Conservation (phyloP, 257 asterid species). For the Leptodermis oblonga region DNA sequence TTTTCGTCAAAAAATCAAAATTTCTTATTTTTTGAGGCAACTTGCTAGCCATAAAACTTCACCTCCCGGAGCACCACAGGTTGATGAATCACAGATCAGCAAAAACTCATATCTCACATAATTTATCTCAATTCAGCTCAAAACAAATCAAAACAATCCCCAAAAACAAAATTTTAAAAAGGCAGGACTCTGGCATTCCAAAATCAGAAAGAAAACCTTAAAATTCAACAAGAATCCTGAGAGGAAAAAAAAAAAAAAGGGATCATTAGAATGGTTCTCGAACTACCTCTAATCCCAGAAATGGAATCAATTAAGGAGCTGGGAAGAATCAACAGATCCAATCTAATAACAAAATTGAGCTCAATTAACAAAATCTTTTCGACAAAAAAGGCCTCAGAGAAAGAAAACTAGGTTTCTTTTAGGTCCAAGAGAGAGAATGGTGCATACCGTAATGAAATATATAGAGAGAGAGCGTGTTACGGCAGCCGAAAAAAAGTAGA, state of each 20-base stretch:
- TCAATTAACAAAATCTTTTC: slow-evolving; percentile 4
- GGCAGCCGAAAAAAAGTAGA: slow-evolving; percentile 30
- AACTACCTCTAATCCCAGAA: slow-evolving; percentile 7
- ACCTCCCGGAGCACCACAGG: slow-evolving; percentile 15
- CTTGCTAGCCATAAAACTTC: no score
- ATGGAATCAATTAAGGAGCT: slow-evolving; percentile 1
- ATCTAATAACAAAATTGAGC: slow-evolving; percentile 17
- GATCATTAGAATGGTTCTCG: not conserved
- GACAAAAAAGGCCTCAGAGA: slow-evolving; percentile 9
- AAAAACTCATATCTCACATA: not conserved
- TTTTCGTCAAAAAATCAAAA: no score
- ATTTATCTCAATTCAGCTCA: not conserved
- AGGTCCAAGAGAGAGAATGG: not conserved
- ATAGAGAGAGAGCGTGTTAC: slow-evolving; percentile 57
- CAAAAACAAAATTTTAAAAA: not conserved
- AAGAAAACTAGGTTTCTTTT: slow-evolving; percentile 24
- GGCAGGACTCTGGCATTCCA: not conserved
- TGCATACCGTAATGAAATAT: slow-evolving; percentile 5
- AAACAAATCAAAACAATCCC: not conserved
- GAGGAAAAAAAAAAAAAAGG: not conserved
- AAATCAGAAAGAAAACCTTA: not conserved
- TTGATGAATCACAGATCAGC: slow-evolving; percentile 9
- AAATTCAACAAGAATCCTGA: not conserved
- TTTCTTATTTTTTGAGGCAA: no score
- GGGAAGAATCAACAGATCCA: slow-evolving; percentile 19